phyloP scores from a whole-genome alignment of 2,329 filamentous ascomycete species.

The Clonostachys rosea region DNA sequence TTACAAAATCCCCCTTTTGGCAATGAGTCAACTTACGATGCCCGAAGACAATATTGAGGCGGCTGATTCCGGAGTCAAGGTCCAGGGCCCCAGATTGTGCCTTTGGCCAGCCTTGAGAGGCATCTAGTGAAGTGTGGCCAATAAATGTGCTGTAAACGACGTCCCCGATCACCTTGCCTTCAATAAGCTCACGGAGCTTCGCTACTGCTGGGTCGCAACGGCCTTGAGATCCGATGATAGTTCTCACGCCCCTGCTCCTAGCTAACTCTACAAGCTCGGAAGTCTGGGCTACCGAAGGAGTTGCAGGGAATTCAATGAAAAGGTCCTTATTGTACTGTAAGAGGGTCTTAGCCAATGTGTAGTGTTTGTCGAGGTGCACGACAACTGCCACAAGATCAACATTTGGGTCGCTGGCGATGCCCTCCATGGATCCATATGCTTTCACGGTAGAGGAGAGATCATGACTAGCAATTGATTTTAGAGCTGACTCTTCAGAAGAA shows the following conservation, averaged over 20 bases:
- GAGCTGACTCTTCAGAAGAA: conserved; percentile 36
- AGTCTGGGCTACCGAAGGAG: conserved; percentile 31
- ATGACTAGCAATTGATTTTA: conserved; percentile 34
- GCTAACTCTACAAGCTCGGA: conserved; percentile 32
- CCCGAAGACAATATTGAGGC: conserved; percentile 30
- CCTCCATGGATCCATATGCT: conserved; percentile 43
- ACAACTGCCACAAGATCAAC: conserved; percentile 51
- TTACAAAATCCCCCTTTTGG: too few relatives aligned
- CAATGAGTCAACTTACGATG: conserved; percentile 36
- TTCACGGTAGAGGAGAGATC: conserved; percentile 29
- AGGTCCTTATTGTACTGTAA: conserved; percentile 46
- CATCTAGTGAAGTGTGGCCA: too few relatives aligned
- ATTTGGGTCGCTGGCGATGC: conserved; percentile 39
- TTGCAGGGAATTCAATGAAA: conserved; percentile 56
- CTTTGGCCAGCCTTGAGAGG: too few relatives aligned
- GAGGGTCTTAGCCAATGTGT: conserved; percentile 35
- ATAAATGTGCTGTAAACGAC: conserved; percentile 35
- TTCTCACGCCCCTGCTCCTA: conserved; percentile 21
- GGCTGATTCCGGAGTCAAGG: conserved; percentile 19
- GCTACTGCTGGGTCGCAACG: conserved; percentile 34
- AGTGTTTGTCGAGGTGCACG: conserved; percentile 50
- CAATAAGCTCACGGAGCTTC: conserved; percentile 38
- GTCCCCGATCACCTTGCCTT: conserved; percentile 39
- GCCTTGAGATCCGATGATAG: conserved; percentile 47
- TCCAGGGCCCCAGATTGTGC: conserved; percentile 30